These are phyloP conservation scores for Xylaria sp. DNA, from an alignment of 2,329 filamentous ascomycete species.

Conservation along the genomic window DNA sequence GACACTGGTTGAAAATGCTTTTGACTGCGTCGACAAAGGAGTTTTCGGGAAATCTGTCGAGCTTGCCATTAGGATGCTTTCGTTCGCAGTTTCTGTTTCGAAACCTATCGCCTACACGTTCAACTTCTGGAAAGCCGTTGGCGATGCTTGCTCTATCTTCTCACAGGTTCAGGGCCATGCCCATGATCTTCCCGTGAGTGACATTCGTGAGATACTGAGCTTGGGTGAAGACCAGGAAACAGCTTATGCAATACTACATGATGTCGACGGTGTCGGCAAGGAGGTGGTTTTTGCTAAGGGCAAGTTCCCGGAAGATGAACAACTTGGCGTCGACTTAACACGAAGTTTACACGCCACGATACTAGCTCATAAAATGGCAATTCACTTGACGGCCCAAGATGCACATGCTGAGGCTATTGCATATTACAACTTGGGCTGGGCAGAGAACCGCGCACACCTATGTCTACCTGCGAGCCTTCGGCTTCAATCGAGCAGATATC, in stretches of 20 bases:
- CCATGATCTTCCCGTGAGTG: slow-evolving; percentile 68
- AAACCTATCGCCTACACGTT: slow-evolving; percentile 76
- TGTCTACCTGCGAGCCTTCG: slow-evolving; percentile 66
- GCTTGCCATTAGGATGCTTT: slow-evolving; percentile 75
- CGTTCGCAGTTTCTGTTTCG: slow-evolving; percentile 72
- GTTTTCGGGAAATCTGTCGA: slow-evolving; percentile 85
- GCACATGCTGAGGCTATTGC: slow-evolving; percentile 91
- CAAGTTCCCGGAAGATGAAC: slow-evolving; percentile 60
- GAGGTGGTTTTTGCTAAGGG: slow-evolving; percentile 59
- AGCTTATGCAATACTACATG: slow-evolving; percentile 70
- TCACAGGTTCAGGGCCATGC: slow-evolving; percentile 78
- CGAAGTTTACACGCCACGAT: slow-evolving; percentile 77
- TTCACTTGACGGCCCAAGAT: slow-evolving; percentile 78
- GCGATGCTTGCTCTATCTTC: slow-evolving; percentile 88
- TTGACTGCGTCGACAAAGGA: slow-evolving; percentile 81
- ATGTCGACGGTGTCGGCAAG: slow-evolving; percentile 73
- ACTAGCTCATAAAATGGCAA: slow-evolving; percentile 86
- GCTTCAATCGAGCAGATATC: slow-evolving; percentile 73
- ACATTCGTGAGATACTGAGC: slow-evolving; percentile 69
- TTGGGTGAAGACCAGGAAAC: slow-evolving; percentile 63
- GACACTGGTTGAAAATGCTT: slow-evolving; percentile 84
- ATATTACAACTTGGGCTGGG: slow-evolving; percentile 97
- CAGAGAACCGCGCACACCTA: slow-evolving; percentile 83
- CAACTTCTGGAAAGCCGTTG: slow-evolving; percentile 94
- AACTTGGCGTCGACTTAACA: slow-evolving; percentile 62